Evolutionary conservation across 2,329 filamentous ascomycete species (phyloP).

Genomic region (Calonectria pauciramosa): DNA sequence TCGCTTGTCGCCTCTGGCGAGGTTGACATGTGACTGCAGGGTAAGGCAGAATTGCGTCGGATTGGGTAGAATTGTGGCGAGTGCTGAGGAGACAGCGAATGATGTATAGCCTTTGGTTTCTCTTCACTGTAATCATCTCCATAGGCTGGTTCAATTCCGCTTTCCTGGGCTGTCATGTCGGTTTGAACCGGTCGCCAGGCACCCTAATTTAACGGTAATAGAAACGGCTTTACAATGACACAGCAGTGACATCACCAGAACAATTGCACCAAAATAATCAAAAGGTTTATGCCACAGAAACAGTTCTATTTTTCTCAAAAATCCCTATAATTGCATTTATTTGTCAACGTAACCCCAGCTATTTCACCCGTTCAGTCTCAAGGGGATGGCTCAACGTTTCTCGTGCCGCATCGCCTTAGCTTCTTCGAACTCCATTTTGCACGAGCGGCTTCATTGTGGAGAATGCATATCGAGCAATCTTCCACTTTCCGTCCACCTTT

Average conservation of each 20-base stretch:
- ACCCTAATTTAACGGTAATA: not conserved
- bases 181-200: not conserved
- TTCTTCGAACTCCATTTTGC: constrained; percentile 28
- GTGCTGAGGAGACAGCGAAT: not conserved
- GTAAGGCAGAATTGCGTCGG: not conserved
- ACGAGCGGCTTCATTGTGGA: constrained; percentile 41
- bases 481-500: constrained; percentile 32
- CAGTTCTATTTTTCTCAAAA: not conserved
- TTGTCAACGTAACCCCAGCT: not conserved
- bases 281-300: not conserved
- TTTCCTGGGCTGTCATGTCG: not conserved
- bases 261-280: not conserved
- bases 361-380: no score
- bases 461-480: constrained; percentile 40
- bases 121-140: not conserved
- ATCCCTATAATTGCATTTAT: not conserved
- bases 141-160: not conserved
- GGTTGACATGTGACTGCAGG: constrained; percentile 4
- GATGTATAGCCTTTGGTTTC: not conserved
- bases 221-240: not conserved
- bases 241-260: not conserved
- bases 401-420: not conserved
- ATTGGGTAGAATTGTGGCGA: not conserved
- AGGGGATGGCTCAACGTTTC: not conserved
- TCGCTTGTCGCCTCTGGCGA: not conserved